These are phyloP conservation scores for Triangularia setosa DNA, from an alignment of 2,329 filamentous ascomycete species.

Conservation along the genomic window DNA sequence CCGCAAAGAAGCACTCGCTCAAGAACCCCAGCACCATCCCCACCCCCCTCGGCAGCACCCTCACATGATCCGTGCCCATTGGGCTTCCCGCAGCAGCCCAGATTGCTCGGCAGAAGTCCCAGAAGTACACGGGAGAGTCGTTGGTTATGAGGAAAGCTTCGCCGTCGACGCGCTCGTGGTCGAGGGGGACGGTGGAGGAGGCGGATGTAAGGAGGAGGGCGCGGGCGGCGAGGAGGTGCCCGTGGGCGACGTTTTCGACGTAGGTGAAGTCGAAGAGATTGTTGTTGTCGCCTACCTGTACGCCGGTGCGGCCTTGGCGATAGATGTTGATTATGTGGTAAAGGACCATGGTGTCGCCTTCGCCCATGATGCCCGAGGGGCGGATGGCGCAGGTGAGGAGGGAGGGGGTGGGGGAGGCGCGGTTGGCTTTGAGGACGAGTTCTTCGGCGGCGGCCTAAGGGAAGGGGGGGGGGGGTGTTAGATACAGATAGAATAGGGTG, in stretches of 20 bases:
- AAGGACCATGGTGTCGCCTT: slow-evolving; percentile 76
- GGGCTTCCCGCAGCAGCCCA: slow-evolving; percentile 61
- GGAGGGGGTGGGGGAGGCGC: slow-evolving; percentile 44
- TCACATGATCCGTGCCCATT: slow-evolving; percentile 51
- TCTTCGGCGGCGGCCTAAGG: slow-evolving; percentile 76
- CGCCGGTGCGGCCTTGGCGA: slow-evolving; percentile 62
- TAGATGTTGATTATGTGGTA: slow-evolving; percentile 71
- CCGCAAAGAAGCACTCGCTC: slow-evolving; percentile 49
- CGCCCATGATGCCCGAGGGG: slow-evolving; percentile 85
- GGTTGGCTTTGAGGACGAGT: slow-evolving; percentile 73
- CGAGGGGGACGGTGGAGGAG: slow-evolving; percentile 57
- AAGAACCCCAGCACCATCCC: slow-evolving; percentile 50
- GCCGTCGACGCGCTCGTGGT: slow-evolving; percentile 73
- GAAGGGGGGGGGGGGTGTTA: background rate
- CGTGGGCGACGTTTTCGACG: slow-evolving; percentile 64
- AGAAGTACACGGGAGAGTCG: slow-evolving; percentile 82
- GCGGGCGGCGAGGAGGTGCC: slow-evolving; percentile 75
- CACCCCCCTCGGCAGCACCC: slow-evolving; percentile 49
- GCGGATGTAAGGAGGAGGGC: slow-evolving; percentile 63
- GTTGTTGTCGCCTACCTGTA: slow-evolving; percentile 72
- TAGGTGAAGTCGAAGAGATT: slow-evolving; percentile 64
- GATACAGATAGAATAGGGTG: background rate
- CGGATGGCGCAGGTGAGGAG: slow-evolving; percentile 79
- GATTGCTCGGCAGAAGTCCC: slow-evolving; percentile 77
- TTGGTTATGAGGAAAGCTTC: slow-evolving; percentile 91